Evolutionary conservation across 2,329 filamentous ascomycete species (phyloP).

Genomic region (Hymenoscyphus occultus): DNA sequence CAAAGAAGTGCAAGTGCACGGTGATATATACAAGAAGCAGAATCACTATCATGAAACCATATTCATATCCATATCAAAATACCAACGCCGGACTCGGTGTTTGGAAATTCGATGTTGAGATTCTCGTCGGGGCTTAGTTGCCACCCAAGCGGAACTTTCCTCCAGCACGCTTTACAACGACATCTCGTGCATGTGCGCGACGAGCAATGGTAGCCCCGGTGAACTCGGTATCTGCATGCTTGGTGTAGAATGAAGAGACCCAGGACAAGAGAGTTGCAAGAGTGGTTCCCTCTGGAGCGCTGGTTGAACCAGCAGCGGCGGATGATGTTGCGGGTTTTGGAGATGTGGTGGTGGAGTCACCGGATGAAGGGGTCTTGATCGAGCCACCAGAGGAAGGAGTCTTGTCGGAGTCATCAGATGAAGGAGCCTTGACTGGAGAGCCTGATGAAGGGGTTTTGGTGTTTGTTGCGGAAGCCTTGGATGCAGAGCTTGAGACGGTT

Average conservation of each 20-base stretch:
- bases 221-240: conserved; percentile 17
- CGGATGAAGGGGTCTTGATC: neutral
- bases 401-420: neutral
- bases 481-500: neutral
- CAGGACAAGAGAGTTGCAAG: conserved; percentile 25
- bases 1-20: conserved; percentile 1
- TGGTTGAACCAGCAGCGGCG: neutral
- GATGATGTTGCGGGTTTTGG: conserved; percentile 6
- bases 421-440: neutral
- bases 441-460: neutral
- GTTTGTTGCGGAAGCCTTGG: neutral
- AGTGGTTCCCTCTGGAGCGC: conserved; percentile 21
- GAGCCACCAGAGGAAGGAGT: conserved; percentile 2
- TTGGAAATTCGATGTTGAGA: neutral
- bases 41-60: conserved; percentile 6
- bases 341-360: conserved; percentile 8
- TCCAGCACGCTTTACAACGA: conserved; percentile 10
- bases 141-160: neutral
- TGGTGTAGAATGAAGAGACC: conserved; percentile 25
- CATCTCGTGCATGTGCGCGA: conserved; percentile 24
- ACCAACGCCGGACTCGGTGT: neutral
- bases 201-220: conserved; percentile 17
- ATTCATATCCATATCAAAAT: neutral
- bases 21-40: conserved; percentile 6
- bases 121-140: neutral